A percentile compares a stretch with the other conserved stretches of the same genome.
Conservation (phyloP, 2,329 filamentous ascomycete genomes). For the Thielaviopsis populi region DNA sequence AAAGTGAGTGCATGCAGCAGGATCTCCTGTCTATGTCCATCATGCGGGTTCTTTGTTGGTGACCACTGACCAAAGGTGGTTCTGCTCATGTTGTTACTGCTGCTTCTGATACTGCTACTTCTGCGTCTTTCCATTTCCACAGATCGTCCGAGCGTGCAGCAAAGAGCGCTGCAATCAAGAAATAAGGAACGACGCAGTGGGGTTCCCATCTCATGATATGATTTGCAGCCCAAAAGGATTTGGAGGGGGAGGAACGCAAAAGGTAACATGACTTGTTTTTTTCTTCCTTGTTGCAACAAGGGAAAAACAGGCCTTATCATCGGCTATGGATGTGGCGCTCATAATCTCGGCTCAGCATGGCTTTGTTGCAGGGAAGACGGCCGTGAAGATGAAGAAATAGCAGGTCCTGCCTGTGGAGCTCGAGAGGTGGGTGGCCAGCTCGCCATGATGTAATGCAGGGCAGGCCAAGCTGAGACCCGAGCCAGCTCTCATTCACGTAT, state of each 20-base stretch:
- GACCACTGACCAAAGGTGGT: not conserved
- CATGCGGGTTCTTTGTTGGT: not conserved
- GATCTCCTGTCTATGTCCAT: not conserved
- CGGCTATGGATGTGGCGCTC: not conserved
- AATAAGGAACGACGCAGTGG: not conserved
- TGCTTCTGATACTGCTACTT: not conserved
- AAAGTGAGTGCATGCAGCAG: conserved; percentile 1
- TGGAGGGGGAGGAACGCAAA: not conserved
- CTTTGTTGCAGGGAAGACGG: not conserved
- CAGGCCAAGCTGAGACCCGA: not conserved
- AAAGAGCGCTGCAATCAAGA: not conserved
- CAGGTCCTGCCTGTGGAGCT: not conserved
- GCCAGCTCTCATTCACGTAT: not conserved
- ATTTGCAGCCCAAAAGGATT: not conserved
- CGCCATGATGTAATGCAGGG: not conserved
- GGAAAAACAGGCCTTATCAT: not conserved
- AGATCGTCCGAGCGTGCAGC: not conserved
- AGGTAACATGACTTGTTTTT: not conserved
- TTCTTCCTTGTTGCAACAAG: not conserved
- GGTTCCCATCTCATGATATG: not conserved
- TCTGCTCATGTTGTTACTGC: no score
- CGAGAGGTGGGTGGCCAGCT: not conserved
- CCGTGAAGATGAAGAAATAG: not conserved
- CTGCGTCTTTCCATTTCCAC: not conserved
- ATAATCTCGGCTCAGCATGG: conserved; percentile 2